phyloP scores from a whole-genome alignment of 305 asterid species.

The Fraxinus baroniana region DNA sequence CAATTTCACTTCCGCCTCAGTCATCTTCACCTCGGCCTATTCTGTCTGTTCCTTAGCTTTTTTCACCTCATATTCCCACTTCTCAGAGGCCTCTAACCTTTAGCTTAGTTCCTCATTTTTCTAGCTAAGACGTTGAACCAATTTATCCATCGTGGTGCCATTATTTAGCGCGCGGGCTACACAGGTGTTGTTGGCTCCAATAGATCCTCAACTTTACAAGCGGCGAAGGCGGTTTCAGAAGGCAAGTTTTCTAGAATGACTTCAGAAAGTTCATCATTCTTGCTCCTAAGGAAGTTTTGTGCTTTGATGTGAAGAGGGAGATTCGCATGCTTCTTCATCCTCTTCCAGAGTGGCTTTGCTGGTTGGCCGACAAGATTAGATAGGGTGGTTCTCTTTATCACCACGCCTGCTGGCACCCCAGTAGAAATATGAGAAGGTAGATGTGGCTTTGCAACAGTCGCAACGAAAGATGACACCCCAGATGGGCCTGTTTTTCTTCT shows the following conservation, averaged over 20 bases:
- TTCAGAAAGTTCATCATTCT: background rate
- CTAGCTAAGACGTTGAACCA: background rate
- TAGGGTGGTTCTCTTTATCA: too few species aligned
- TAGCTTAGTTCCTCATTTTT: background rate
- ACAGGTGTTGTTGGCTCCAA: background rate
- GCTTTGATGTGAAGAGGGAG: background rate
- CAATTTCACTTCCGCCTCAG: too few species aligned
- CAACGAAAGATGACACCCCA: background rate
- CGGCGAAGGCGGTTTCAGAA: background rate
- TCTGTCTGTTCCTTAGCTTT: too few species aligned
- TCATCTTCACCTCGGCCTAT: too few species aligned
- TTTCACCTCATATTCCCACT: too few species aligned
- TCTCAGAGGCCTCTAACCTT: too few species aligned
- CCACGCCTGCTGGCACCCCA: background rate
- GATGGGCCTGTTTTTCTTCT: too few species aligned
- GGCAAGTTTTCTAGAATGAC: background rate
- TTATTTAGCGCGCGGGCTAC: background rate
- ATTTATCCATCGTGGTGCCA: background rate
- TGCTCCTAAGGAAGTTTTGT: background rate
- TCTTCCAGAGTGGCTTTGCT: background rate
- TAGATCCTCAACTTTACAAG: background rate
- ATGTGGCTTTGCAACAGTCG: background rate
- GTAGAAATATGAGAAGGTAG: background rate
- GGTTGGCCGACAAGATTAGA: background rate
- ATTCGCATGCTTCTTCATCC: background rate